A percentile compares a stretch with the other conserved stretches of the same genome.
Conservation (phyloP, 2,329 filamentous ascomycete genomes). For the Taxawa tesnikishii region DNA sequence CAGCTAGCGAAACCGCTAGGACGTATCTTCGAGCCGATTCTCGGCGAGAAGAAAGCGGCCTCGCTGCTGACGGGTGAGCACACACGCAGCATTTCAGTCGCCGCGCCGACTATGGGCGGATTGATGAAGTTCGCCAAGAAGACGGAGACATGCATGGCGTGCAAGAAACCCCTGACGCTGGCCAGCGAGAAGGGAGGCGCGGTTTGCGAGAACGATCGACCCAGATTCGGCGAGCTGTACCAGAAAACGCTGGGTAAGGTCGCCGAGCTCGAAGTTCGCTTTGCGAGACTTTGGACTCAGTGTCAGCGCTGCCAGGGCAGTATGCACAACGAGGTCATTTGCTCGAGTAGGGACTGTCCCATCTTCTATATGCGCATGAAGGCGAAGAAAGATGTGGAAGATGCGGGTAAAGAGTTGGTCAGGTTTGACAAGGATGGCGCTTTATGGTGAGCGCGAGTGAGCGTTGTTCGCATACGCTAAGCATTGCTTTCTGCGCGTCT, state of each 20-base stretch:
- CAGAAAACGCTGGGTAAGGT: constrained; percentile 80
- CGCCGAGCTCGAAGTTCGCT: constrained; percentile 84
- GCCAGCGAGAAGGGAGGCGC: constrained; percentile 73
- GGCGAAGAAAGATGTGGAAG: constrained; percentile 96
- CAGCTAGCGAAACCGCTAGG: constrained; percentile 89
- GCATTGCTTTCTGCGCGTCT: too few species aligned
- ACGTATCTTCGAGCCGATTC: constrained; percentile 94
- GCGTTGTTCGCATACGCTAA: too few species aligned
- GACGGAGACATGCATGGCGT: constrained; percentile 96
- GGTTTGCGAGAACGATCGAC: constrained; percentile 75
- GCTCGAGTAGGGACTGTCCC: constrained; percentile 88
- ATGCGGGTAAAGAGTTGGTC: constrained; percentile 77
- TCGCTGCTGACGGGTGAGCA: constrained; percentile 84
- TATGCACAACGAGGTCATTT: constrained; percentile 97
- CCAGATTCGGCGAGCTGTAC: constrained; percentile 83
- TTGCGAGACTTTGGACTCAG: constrained; percentile 91
- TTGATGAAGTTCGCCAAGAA: constrained; percentile 99
- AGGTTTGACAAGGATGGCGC: constrained; percentile 81
- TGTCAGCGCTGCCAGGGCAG: constrained; percentile 96
- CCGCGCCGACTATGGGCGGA: constrained; percentile 79
- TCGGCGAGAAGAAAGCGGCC: constrained; percentile 83
- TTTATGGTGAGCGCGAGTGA: constrained; percentile 49
- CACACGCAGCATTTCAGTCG: constrained; percentile 86
- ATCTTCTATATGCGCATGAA: constrained; percentile 99
- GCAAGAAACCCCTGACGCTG: constrained; percentile 84